A percentile compares a stretch with the other conserved stretches of the same genome.
Evolutionary conservation across 2,329 filamentous ascomycete genomes (phyloP).

Genomic region (Pyricularia grisea): DNA sequence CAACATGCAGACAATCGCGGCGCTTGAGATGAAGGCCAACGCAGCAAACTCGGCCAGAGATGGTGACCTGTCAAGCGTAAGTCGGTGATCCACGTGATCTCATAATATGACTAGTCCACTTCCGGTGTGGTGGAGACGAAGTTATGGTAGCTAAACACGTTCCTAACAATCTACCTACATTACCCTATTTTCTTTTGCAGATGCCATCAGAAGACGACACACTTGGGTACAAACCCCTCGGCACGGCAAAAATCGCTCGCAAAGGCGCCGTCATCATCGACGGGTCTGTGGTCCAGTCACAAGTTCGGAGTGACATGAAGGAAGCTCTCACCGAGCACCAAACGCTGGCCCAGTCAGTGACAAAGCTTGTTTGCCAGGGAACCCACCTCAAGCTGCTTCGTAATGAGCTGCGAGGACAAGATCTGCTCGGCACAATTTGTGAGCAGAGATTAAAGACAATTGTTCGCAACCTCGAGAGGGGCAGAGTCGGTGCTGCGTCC

Average conservation of each 20-base stretch:
- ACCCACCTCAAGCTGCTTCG: not conserved
- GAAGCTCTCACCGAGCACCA: constrained; percentile 1
- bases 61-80: not conserved
- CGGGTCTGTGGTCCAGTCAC: not conserved
- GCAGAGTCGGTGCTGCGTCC: not conserved
- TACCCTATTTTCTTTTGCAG: not conserved
- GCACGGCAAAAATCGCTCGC: not conserved
- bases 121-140: too few relatives aligned
- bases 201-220: not conserved
- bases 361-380: constrained; percentile 1
- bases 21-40: not conserved
- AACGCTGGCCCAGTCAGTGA: not conserved
- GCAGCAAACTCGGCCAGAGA: not conserved
- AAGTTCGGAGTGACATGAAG: not conserved
- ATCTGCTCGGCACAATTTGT: not conserved
- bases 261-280: not conserved
- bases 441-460: not conserved
- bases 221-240: not conserved
- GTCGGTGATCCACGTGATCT: not conserved
- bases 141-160: too few relatives aligned
- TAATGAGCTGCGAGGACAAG: not conserved
- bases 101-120: too few relatives aligned
- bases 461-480: not conserved
- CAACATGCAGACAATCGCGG: not conserved
- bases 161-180: not conserved